Evolutionary conservation across 495 filamentous ascomycete genomes (phyloP).

Genomic region (Aspergillus sclerotiicarbonarius): DNA sequence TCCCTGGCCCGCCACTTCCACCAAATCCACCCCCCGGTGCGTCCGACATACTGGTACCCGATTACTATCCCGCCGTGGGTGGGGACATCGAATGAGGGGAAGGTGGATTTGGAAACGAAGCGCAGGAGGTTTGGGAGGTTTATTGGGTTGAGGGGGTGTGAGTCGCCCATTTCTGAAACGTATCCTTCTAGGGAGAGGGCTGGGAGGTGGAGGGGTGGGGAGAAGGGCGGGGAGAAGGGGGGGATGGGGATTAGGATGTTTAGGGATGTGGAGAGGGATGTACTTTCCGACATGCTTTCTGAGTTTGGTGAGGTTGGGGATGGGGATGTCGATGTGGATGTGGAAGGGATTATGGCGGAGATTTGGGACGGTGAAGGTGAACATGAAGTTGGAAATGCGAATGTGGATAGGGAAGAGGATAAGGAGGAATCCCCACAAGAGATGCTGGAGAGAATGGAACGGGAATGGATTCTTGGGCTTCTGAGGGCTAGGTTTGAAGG

Average conservation of each 20-base stretch:
- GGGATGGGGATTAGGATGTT: background rate
- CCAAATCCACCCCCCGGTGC: slow-evolving; percentile 57
- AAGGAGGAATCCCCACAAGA: slow-evolving; percentile 9
- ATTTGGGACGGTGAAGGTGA: too few species aligned
- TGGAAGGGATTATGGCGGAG: too few species aligned
- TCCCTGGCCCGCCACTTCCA: slow-evolving; percentile 72
- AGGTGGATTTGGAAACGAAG: slow-evolving; percentile 55
- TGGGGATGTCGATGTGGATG: background rate
- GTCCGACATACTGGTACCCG: slow-evolving; percentile 61
- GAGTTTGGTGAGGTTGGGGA: too few species aligned
- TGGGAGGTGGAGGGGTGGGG: too few species aligned
- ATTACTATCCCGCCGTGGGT: slow-evolving; percentile 46
- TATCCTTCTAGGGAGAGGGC: background rate
- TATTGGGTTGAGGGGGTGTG: slow-evolving; percentile 64
- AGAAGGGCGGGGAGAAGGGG: background rate
- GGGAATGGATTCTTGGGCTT: slow-evolving; percentile 29
- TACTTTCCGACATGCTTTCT: too few species aligned
- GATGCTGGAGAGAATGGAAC: slow-evolving; percentile 23
- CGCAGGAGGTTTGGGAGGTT: slow-evolving; percentile 61
- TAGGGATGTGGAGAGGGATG: background rate
- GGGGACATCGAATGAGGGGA: slow-evolving; percentile 20
- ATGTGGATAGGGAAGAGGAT: background rate
- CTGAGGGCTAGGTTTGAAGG: slow-evolving; percentile 29
- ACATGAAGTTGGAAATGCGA: background rate
- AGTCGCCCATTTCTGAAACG: slow-evolving; percentile 42